These are phyloP conservation scores for Amylocystis lapponica DNA, from an alignment of 768 basidiomycete species.

Conservation along the genomic window DNA sequence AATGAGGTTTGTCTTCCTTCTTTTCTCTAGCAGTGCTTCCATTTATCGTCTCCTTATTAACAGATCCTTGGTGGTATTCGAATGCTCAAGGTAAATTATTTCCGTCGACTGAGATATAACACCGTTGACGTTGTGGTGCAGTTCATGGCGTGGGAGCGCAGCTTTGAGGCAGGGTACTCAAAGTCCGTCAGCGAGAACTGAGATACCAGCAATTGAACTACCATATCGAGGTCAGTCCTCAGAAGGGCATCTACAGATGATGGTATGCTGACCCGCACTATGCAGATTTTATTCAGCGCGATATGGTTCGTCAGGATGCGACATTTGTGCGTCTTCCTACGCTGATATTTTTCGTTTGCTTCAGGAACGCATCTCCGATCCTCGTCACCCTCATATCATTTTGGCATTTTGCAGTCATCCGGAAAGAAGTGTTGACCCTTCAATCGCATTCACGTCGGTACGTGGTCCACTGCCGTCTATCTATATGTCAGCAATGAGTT, in stretches of 20 bases:
- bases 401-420: conserved; percentile 64
- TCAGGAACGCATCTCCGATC: conserved; percentile 40
- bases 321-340: not conserved
- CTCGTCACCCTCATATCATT: conserved; percentile 47
- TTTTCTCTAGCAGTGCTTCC: not conserved
- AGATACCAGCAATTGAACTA: conserved; percentile 85
- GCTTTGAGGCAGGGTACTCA: conserved; percentile 72
- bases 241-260: not conserved
- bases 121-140: conserved; percentile 18
- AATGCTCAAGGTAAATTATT: conserved; percentile 64
- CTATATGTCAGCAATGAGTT: not conserved
- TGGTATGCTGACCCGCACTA: conserved; percentile 1
- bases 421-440: conserved; percentile 70
- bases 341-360: not conserved
- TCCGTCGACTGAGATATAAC: not conserved
- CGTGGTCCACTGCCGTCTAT: too few species aligned
- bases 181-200: conserved; percentile 74
- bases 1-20: conserved; percentile 50
- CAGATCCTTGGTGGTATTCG: conserved; percentile 80
- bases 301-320: conserved; percentile 38
- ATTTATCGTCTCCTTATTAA: not conserved
- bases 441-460: conserved; percentile 70
- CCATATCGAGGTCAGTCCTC: conserved; percentile 58
- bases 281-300: conserved; percentile 40
- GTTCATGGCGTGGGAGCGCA: conserved; percentile 96